These are phyloP conservation scores for Phytopythium kandeliae DNA, from an alignment of 352 stramenopile genomes.

Conservation along the genomic window DNA sequence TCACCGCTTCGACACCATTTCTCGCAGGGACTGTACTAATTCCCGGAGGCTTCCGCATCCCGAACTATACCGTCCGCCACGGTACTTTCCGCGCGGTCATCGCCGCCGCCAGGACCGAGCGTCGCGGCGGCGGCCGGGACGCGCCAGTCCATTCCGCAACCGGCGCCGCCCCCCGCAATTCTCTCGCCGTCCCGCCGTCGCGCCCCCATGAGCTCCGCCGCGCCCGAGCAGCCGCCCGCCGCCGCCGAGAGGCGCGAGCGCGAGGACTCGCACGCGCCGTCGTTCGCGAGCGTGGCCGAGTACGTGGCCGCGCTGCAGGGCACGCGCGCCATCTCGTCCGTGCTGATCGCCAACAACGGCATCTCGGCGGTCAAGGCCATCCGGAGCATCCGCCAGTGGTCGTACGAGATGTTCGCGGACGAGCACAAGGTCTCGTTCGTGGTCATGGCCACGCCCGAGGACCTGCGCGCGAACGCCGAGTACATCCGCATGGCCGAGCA, in stretches of 20 bases:
- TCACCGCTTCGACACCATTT: background rate
- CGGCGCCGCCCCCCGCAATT: constrained; percentile 24
- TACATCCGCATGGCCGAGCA: constrained; percentile 99
- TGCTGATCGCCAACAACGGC: constrained; percentile 99
- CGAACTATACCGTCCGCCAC: background rate
- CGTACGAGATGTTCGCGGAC: constrained; percentile 97
- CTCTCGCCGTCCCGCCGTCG: background rate
- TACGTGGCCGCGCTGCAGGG: constrained; percentile 92
- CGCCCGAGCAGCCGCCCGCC: constrained; percentile 3
- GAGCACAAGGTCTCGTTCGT: constrained; percentile 96
- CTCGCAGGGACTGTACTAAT: background rate
- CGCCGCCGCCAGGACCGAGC: constrained; percentile 1
- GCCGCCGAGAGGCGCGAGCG: constrained; percentile 17
- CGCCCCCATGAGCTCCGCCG: constrained; percentile 3
- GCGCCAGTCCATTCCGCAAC: constrained; percentile 25
- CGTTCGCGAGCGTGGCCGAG: constrained; percentile 88
- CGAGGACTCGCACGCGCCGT: constrained; percentile 53
- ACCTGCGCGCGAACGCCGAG: constrained; percentile 99
- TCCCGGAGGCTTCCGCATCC: background rate
- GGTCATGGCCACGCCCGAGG: constrained; percentile 99
- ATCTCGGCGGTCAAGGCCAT: constrained; percentile 99
- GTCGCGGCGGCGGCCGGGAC: too few relatives aligned
- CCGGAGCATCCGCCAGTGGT: constrained; percentile 97
- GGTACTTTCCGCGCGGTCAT: background rate
- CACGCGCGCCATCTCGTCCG: constrained; percentile 90